These are phyloP conservation scores for Curvularia hawaiiensis DNA, from an alignment of 2,329 filamentous ascomycete genomes.

Conservation along the genomic window DNA sequence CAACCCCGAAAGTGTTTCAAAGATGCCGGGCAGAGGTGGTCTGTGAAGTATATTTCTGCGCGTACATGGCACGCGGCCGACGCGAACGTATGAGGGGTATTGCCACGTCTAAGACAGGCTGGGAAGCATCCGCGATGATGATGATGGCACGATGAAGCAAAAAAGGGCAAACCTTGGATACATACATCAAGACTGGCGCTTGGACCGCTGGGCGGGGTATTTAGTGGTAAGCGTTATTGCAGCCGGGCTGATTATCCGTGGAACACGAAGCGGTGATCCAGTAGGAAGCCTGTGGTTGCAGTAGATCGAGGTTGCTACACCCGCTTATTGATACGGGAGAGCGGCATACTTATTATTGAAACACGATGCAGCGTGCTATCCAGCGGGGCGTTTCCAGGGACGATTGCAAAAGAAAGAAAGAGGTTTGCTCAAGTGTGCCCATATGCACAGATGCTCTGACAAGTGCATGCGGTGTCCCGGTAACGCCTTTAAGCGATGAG, in stretches of 20 bases:
- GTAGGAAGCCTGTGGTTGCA: slow-evolving; percentile 16
- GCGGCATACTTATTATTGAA: slow-evolving; percentile 28
- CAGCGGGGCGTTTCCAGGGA: slow-evolving; percentile 27
- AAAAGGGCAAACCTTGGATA: slow-evolving; percentile 24
- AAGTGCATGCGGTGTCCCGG: slow-evolving; percentile 30
- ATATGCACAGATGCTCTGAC: slow-evolving; percentile 35
- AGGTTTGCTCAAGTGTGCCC: slow-evolving; percentile 41
- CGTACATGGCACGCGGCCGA: slow-evolving; percentile 17
- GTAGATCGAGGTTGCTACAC: slow-evolving; percentile 12
- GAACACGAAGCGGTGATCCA: slow-evolving; percentile 19
- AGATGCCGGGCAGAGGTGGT: slow-evolving; percentile 7
- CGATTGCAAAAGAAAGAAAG: slow-evolving; percentile 20
- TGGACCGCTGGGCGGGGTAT: slow-evolving; percentile 31
- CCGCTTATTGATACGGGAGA: slow-evolving; percentile 16
- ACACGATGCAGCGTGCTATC: slow-evolving; percentile 32
- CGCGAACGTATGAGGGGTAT: slow-evolving; percentile 15
- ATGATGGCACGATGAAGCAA: slow-evolving; percentile 27
- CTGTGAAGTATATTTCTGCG: slow-evolving; percentile 10
- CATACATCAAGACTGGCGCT: slow-evolving; percentile 23
- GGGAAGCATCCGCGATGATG: slow-evolving; percentile 17
- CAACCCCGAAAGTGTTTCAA: slow-evolving; percentile 12
- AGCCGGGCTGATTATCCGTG: slow-evolving; percentile 25
- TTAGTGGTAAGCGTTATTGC: slow-evolving; percentile 25
- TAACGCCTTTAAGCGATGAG: slow-evolving; percentile 32
- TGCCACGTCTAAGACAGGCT: slow-evolving; percentile 11